Conservation (phyloP, 345 rosid species). For the Abelmoschus esculentus region DNA sequence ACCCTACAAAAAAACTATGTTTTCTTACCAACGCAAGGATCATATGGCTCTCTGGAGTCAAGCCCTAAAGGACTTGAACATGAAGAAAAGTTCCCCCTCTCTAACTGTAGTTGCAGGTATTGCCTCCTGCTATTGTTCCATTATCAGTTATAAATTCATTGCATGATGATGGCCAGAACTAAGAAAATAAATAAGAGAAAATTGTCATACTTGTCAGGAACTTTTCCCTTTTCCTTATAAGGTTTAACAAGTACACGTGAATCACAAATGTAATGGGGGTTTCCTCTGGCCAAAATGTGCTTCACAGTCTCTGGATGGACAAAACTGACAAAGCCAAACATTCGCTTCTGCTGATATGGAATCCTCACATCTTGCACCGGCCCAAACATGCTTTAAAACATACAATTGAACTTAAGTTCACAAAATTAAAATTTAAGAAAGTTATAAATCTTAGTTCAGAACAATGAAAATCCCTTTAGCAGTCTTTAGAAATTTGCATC, state of each 20-base stretch:
- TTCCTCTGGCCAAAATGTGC: slow-evolving; percentile 75
- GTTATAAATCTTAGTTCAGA: not conserved
- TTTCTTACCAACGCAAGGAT: slow-evolving; percentile 53
- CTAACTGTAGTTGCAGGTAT: slow-evolving; percentile 54
- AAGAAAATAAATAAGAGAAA: not conserved
- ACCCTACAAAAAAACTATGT: not conserved
- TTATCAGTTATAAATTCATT: slow-evolving; percentile 9
- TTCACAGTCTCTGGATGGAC: slow-evolving; percentile 77
- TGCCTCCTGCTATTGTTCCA: slow-evolving; percentile 59
- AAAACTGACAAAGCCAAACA: slow-evolving; percentile 98
- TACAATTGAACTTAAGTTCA: slow-evolving; percentile 5
- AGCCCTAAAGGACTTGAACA: slow-evolving; percentile 56
- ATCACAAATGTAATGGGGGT: slow-evolving; percentile 93
- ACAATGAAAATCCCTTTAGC: not conserved
- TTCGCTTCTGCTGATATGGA: slow-evolving; percentile 95
- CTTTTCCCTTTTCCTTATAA: slow-evolving; percentile 95
- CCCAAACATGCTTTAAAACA: slow-evolving; percentile 62
- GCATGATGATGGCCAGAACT: slow-evolving; percentile 9
- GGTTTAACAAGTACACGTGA: slow-evolving; percentile 98
- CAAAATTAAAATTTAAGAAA: not conserved
- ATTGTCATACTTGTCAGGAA: slow-evolving; percentile 54
- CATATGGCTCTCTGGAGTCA: slow-evolving; percentile 62
- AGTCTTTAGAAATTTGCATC: not conserved
- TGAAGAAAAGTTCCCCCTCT: slow-evolving; percentile 69
- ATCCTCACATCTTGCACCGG: slow-evolving; percentile 97